Base-by-base conservation (phyloP, 2,329 filamentous ascomycete species). In the Verticillium nonalfalfae region DNA sequence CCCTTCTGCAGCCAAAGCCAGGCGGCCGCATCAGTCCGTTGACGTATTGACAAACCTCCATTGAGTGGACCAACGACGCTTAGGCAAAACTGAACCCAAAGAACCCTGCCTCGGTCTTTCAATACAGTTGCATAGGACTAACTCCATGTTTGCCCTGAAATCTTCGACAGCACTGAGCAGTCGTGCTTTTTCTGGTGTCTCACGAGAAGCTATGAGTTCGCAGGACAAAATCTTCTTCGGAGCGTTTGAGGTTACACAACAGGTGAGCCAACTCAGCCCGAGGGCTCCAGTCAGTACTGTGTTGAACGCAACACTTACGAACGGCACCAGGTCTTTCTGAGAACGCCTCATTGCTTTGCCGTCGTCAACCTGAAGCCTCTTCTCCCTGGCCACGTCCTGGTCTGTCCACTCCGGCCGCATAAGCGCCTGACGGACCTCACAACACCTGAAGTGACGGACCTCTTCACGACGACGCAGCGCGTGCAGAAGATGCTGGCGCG, bases 281-380 rank as follows among this genome's bases (percentile, higher is more conserved):
- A 10, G 45, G 11, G 33, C 13, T 38, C 3, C 21, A 11, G 33
- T 31, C n/a, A 35, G 35, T 5, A 9, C 33, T 18, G 13, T 34
- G 31, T 13, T 15, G 6, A 35, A 31, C 3, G n/a, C 31, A 35
- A 11, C n/a, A 15, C 18, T 26, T 36, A n/a, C 58, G 61, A 54
- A 67, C 40, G 56, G 18, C 1, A 52, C 35, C 67, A 97, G 90
- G 91, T 97, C 78, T 98, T 98, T 79, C 85, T 96, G 75, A 81
- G 82, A 66, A 96, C 93, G 1, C 81, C 85, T 0, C 82, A 90
- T 69, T 91, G 89, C 68, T 97, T 93, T 78, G 93, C 91, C 60
- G 82, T 98, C 65, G 93, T 98, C 62, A 99, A 99, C 78, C 86
- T 98, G 73, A 97, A 97, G 77, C 95, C 95, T 31, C 85, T 99